Percentiles rank a stretch among this genome's conserved stretches.
Evolutionary conservation across 2,329 filamentous ascomycete species (phyloP).

Genomic region (Phoma sp.): DNA sequence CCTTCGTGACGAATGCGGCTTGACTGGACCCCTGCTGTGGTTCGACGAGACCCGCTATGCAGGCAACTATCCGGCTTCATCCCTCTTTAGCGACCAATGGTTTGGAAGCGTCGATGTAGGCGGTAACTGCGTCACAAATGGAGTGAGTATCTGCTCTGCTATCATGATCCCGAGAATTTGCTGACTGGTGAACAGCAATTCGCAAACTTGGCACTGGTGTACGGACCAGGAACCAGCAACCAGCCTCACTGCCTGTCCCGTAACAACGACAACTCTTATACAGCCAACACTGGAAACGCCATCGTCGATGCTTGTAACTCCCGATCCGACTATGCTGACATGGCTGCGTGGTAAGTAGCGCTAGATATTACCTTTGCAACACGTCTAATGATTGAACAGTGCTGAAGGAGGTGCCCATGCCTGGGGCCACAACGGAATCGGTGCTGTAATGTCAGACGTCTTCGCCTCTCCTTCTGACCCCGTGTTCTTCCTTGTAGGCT

Average conservation of each 20-base stretch:
- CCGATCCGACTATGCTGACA: conserved; percentile 31
- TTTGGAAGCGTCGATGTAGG: conserved; percentile 34
- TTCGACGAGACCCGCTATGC: conserved; percentile 46
- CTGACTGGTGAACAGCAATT: conserved; percentile 31
- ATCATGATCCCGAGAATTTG: background rate
- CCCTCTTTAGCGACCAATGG: conserved; percentile 40
- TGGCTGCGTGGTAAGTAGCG: conserved; percentile 29
- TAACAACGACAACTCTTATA: conserved; percentile 31
- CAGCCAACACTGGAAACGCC: conserved; percentile 31
- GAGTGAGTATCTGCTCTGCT: conserved; percentile 31
- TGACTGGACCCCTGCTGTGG: conserved; percentile 47
- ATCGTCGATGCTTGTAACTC: conserved; percentile 40
- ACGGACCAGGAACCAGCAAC: conserved; percentile 39
- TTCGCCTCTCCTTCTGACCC: conserved; percentile 45
- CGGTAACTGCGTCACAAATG: conserved; percentile 39
- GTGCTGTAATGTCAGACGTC: conserved; percentile 42
- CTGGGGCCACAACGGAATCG: conserved; percentile 47
- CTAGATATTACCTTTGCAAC: no score
- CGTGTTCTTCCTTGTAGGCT: conserved; percentile 19
- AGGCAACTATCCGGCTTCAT: conserved; percentile 35
- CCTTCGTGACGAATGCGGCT: conserved; percentile 52
- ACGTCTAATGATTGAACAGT: background rate
- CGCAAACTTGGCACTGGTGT: conserved; percentile 38
- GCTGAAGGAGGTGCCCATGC: conserved; percentile 40
- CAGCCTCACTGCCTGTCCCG: conserved; percentile 40